phyloP scores from a whole-genome alignment of 106 monocot species.

The Phalaenopsis aphrodite region DNA sequence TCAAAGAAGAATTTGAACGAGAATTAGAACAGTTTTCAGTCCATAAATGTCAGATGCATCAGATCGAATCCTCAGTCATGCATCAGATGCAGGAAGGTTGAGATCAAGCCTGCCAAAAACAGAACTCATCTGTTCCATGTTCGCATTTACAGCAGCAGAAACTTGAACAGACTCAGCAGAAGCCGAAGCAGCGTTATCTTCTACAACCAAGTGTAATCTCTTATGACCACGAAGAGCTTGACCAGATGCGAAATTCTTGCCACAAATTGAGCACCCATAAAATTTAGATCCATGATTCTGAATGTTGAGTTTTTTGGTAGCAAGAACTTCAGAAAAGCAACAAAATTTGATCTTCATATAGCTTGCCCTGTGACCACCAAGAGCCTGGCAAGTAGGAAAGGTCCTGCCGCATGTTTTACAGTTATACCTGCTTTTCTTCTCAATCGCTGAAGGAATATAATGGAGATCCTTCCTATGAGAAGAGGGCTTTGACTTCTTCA shows the following conservation, averaged over 20 bases:
- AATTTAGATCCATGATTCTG: neutral
- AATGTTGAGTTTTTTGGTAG: neutral
- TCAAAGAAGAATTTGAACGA: too few relatives aligned
- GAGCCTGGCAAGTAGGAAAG: conserved; percentile 31
- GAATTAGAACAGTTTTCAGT: too few relatives aligned
- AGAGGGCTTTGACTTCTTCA: neutral
- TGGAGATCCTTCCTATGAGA: neutral
- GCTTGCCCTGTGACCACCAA: conserved; percentile 29
- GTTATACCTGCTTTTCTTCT: too few relatives aligned
- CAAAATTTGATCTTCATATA: conserved; percentile 7
- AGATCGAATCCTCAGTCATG: neutral
- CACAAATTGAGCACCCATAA: neutral
- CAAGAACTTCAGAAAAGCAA: neutral
- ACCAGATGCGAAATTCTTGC: neutral
- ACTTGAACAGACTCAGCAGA: neutral
- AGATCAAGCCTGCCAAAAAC: neutral
- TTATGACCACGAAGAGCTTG: conserved; percentile 9
- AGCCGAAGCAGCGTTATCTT: neutral
- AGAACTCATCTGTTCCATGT: neutral
- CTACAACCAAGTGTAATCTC: conserved; percentile 3
- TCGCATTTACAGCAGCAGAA: neutral
- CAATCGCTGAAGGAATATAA: too few relatives aligned
- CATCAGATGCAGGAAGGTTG: neutral
- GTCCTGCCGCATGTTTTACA: conserved; percentile 10
- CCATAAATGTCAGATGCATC: neutral